phyloP scores from a whole-genome alignment of 208 protist species.

The Porcisia hertigi region DNA sequence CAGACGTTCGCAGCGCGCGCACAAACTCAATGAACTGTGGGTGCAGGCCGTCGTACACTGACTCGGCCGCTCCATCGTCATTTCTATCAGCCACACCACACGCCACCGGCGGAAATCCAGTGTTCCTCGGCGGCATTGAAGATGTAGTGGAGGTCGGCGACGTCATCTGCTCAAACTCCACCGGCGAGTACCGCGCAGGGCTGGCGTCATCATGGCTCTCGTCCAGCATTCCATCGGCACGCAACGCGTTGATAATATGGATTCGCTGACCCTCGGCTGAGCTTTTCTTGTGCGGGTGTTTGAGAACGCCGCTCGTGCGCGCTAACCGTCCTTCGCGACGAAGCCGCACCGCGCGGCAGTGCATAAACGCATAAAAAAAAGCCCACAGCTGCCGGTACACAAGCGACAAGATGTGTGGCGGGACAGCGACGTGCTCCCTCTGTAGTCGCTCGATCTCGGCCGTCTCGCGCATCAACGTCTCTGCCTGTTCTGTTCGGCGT shows the following conservation, averaged over 20 bases:
- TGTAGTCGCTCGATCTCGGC: slow-evolving; percentile 17
- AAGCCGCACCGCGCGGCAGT: slow-evolving; percentile 19
- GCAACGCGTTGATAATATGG: slow-evolving; percentile 35
- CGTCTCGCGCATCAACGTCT: slow-evolving; percentile 11
- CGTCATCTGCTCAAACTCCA: slow-evolving; percentile 9
- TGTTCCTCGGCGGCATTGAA: not conserved
- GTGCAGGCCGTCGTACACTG: slow-evolving; percentile 25
- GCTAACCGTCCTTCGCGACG: not conserved
- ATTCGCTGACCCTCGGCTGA: slow-evolving; percentile 7
- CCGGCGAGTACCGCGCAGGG: not conserved
- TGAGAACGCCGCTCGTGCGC: not conserved
- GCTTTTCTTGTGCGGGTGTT: not conserved
- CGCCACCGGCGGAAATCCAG: not conserved
- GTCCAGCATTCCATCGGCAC: slow-evolving; percentile 36
- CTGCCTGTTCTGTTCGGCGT: not conserved
- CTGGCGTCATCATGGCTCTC: not conserved
- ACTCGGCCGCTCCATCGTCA: not conserved
- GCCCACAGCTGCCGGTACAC: slow-evolving; percentile 51
- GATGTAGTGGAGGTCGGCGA: slow-evolving; percentile 15
- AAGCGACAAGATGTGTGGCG: slow-evolving; percentile 21
- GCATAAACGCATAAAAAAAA: slow-evolving; percentile 63
- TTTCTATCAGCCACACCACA: not conserved
- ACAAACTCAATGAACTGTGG: slow-evolving; percentile 44
- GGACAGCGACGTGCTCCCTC: slow-evolving; percentile 19
- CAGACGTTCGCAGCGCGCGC: slow-evolving; percentile 21